phyloP scores from a whole-genome alignment of 306 rosid genomes.

The Cicer cuneatum region DNA sequence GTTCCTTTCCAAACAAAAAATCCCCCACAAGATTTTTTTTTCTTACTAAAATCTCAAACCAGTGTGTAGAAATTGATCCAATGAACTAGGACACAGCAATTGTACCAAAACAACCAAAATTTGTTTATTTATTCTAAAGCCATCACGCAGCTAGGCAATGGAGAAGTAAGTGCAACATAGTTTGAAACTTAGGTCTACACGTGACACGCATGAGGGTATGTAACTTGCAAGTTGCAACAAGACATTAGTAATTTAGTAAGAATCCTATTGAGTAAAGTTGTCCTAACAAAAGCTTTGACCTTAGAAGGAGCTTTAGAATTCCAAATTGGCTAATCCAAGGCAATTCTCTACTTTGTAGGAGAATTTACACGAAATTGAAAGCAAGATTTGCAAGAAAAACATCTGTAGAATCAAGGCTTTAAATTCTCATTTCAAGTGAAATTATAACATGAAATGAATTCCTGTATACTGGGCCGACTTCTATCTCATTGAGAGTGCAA shows the following conservation, averaged over 20 bases:
- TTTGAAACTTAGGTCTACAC: conserved; percentile 4
- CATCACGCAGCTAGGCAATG: neutral
- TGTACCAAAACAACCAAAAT: neutral
- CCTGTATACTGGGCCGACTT: conserved; percentile 1
- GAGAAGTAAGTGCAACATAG: neutral
- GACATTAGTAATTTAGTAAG: neutral
- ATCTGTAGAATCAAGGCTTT: conserved; percentile 13
- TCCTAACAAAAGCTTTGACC: conserved; percentile 13
- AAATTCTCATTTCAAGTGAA: conserved; percentile 17
- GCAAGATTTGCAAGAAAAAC: conserved; percentile 10
- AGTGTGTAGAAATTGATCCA: conserved; percentile 26
- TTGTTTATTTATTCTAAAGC: conserved; percentile 15
- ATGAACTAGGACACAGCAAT: neutral
- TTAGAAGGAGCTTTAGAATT: conserved; percentile 14
- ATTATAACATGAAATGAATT: conserved; percentile 7
- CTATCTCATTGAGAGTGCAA: conserved; percentile 1
- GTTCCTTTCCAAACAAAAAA: neutral
- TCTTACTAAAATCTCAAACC: neutral
- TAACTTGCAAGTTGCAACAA: neutral
- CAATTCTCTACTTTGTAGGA: neutral
- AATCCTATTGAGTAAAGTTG: neutral
- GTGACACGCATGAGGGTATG: neutral
- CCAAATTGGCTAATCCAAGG: neutral
- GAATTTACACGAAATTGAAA: neutral
- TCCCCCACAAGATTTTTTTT: neutral